Conservation (phyloP, 2,329 filamentous ascomycete species). For the Sarocladium strictum region DNA sequence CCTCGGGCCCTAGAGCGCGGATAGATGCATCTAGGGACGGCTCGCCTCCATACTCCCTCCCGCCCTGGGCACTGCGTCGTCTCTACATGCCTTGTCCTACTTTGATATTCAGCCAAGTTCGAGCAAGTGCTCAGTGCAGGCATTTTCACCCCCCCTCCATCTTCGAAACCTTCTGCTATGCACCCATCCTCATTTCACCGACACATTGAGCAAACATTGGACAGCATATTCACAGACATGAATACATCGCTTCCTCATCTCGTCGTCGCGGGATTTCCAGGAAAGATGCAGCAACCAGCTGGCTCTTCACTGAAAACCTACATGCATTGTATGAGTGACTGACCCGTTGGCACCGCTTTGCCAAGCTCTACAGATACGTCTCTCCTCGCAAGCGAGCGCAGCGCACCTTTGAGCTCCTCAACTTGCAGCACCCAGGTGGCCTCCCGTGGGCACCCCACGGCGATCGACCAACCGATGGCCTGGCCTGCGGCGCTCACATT, state of each 20-base stretch:
- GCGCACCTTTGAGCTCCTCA: constrained; percentile 82
- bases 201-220: background rate
- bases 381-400: constrained; percentile 81
- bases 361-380: constrained; percentile 55
- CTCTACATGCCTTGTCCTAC: background rate
- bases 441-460: constrained; percentile 64
- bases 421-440: constrained; percentile 45
- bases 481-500: constrained; percentile 53
- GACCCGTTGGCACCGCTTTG: background rate
- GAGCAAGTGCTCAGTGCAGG: background rate
- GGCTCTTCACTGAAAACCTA: background rate
- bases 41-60: background rate
- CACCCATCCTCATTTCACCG: background rate
- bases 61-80: background rate
- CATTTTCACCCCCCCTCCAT: background rate
- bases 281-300: background rate
- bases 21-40: constrained; percentile 7
- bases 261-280: background rate
- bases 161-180: background rate
- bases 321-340: background rate
- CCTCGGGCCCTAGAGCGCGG: background rate
- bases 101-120: background rate
- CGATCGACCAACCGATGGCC: constrained; percentile 24
- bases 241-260: background rate
- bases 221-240: background rate